Evolutionary conservation across 345 rosid species (phyloP), one percentile per base, ranked within the genome.

Genomic region (Salix udensis): DNA sequence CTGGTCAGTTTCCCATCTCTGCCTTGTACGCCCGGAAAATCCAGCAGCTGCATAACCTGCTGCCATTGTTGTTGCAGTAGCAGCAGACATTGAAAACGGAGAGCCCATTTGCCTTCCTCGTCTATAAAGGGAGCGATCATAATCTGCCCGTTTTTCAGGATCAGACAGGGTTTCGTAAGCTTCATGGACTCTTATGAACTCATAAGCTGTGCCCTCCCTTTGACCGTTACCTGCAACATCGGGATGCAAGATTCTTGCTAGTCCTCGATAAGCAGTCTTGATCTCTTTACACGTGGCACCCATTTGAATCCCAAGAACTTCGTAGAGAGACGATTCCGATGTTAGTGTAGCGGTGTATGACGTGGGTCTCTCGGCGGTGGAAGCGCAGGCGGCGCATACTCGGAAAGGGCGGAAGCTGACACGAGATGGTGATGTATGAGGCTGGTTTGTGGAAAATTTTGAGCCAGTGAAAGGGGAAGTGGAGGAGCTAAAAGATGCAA

Each of bases 1-100:
- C 82, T 91, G 95, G 79, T 91, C 95, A 8, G 92, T 88, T 75
- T 91, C 92, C 95, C 95, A 91, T 37, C 82, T 74, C 76, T 88
- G 80, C 26, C 84, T 31, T 6, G 83, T 60, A 24, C 71, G 83
- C 55, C 83, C 75, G 64, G 82, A 78, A 48, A 68, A 84, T 46
- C 80, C 81, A 8, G 81, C 65, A 46, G 80, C 65, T 5, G 82
- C 61, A 67, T 39, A 75, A 40, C 68, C 31, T 28, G 46, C 6
- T 4, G 16, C 21, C 13, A 58, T 30, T 5, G 70, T 7, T 6
- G 62, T 13, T 30, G 61, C 50, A 8, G 44, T 62, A 1, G 74
- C 78, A 4, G 74, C 77, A 18, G 87, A 77, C 73, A 53, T 61
- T 2, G 83, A 50, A 71, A 69, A 83, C 3, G 82, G 77, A 7